Conservation (phyloP, 1,139 yeast species). For the Protomyces gravidus region DNA sequence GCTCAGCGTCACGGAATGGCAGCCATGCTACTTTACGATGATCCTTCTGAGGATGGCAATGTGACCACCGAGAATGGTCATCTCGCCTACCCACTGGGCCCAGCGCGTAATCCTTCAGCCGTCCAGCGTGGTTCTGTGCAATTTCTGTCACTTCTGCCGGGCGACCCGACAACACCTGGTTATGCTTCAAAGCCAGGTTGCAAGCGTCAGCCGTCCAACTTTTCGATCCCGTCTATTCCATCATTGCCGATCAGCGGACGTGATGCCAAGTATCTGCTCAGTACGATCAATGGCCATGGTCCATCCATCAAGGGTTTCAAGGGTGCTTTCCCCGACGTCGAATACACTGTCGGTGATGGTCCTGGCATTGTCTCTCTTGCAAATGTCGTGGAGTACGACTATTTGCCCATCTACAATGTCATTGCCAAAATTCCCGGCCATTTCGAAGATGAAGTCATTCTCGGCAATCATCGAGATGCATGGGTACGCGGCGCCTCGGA, state of each 20-base stretch:
- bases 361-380: slow-evolving; percentile 46
- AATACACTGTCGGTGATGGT: slow-evolving; percentile 58
- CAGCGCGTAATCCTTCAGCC: slow-evolving; percentile 62
- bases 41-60: slow-evolving; percentile 62
- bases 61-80: slow-evolving; percentile 51
- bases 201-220: slow-evolving; percentile 48
- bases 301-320: slow-evolving; percentile 46
- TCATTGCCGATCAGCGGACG: slow-evolving; percentile 57
- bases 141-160: slow-evolving; percentile 70
- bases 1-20: slow-evolving; percentile 62
- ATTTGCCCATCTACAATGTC: slow-evolving; percentile 48
- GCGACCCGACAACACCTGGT: slow-evolving; percentile 89
- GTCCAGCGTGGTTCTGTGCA: slow-evolving; percentile 83
- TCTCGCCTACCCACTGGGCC: slow-evolving; percentile 60
- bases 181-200: slow-evolving; percentile 61
- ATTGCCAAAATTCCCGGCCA: slow-evolving; percentile 55
- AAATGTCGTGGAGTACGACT: slow-evolving; percentile 37
- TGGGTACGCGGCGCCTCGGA: slow-evolving; percentile 73
- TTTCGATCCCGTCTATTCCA: slow-evolving; percentile 57
- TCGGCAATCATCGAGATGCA: slow-evolving; percentile 70
- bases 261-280: slow-evolving; percentile 56
- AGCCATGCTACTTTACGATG: slow-evolving; percentile 59
- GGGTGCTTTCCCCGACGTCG: slow-evolving; percentile 49
- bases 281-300: slow-evolving; percentile 55
- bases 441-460: slow-evolving; percentile 52